These are phyloP conservation scores for Colletotrichum sp. DNA, from an alignment of 2,329 filamentous ascomycete species.

Conservation along the genomic window DNA sequence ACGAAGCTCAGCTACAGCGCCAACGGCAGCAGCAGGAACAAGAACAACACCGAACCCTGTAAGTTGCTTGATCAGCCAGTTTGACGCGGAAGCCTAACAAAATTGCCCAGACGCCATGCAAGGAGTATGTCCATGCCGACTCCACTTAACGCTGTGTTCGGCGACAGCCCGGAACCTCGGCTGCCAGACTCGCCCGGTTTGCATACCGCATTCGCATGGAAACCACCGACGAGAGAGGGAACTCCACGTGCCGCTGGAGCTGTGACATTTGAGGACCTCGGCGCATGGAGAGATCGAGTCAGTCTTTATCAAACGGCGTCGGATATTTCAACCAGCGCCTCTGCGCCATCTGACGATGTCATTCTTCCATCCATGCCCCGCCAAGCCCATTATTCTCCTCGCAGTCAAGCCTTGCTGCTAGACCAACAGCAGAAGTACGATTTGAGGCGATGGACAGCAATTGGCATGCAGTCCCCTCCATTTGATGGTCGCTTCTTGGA, in stretches of 20 bases:
- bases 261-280: background rate
- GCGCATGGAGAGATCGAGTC: background rate
- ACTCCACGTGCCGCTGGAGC: background rate
- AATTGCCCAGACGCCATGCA: background rate
- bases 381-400: background rate
- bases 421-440: background rate
- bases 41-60: background rate
- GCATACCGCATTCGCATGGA: background rate
- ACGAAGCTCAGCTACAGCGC: background rate
- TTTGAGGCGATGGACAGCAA: slow-evolving; percentile 5
- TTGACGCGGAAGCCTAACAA: background rate
- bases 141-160: background rate
- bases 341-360: background rate
- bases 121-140: slow-evolving; percentile 16
- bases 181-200: background rate
- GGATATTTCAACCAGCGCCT: slow-evolving; percentile 2
- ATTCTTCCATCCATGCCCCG: background rate
- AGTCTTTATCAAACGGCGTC: background rate
- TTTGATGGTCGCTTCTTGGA: background rate
- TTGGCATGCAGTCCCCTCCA: slow-evolving; percentile 1
- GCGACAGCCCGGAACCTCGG: background rate
- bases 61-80: background rate
- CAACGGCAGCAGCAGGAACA: background rate
- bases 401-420: background rate
- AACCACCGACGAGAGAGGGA: background rate